Evolutionary conservation across 768 basidiomycete species (phyloP).

Genomic region (Lentinula guzmanii): DNA sequence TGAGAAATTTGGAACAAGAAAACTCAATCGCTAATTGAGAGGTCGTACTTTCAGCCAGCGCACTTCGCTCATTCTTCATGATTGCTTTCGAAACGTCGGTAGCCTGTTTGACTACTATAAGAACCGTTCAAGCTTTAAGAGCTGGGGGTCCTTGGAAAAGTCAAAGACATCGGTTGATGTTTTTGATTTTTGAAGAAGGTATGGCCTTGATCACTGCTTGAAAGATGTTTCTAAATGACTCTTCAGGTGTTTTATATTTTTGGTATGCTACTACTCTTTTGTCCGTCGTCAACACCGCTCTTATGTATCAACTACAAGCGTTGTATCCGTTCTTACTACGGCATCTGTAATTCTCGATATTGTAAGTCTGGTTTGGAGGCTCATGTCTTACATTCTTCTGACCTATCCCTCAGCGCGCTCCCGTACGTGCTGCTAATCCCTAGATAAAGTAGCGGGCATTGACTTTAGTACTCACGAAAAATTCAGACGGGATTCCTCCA

Average conservation of each 20-base stretch:
- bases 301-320: background rate
- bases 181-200: slow-evolving; percentile 7
- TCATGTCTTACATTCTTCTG: background rate
- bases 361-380: background rate
- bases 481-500: slow-evolving; percentile 22
- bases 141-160: slow-evolving; percentile 4
- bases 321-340: background rate
- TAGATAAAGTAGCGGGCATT: no score
- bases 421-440: slow-evolving; percentile 8
- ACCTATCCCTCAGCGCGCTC: slow-evolving; percentile 11
- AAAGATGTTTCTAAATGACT: background rate
- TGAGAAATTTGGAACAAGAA: background rate
- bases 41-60: slow-evolving; percentile 2
- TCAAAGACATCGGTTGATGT: slow-evolving; percentile 2
- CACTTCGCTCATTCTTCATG: slow-evolving; percentile 13
- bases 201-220: background rate
- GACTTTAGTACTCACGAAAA: background rate
- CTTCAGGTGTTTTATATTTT: slow-evolving; percentile 2
- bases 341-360: slow-evolving; percentile 2
- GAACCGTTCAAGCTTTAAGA: slow-evolving; percentile 13
- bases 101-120: slow-evolving; percentile 11
- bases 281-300: background rate
- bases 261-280: background rate
- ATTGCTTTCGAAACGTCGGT: slow-evolving; percentile 13
- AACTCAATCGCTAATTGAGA: background rate